Evolutionary conservation across 805 yeast species (phyloP).

Genomic region (Saccharomycopsis sp.): DNA sequence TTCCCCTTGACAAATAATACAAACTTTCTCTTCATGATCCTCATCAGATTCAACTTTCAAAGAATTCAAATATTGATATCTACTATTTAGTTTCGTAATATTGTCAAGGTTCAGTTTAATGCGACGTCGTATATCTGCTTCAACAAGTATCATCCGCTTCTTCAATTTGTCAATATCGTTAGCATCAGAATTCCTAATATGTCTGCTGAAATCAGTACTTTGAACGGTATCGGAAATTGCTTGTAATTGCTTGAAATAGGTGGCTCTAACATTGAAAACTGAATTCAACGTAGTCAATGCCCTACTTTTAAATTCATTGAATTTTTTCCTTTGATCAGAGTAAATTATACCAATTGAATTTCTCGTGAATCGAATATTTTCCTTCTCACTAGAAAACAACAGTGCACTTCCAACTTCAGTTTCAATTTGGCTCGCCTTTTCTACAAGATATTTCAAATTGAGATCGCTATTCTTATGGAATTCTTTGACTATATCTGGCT

Average conservation of each 20-base stretch:
- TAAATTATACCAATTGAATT: constrained; percentile 28
- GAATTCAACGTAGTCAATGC: constrained; percentile 47
- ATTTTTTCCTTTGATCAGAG: constrained; percentile 38
- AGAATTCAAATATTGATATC: constrained; percentile 44
- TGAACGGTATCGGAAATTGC: constrained; percentile 77
- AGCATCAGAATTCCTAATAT: constrained; percentile 20
- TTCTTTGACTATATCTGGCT: constrained; percentile 14
- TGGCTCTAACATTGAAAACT: constrained; percentile 72
- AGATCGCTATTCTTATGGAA: constrained; percentile 7
- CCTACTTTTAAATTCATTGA: constrained; percentile 38
- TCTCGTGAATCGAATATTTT: constrained; percentile 13
- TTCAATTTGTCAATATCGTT: constrained; percentile 23
- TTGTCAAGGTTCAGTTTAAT: background rate
- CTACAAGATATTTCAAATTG: constrained; percentile 5
- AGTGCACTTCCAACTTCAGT: background rate
- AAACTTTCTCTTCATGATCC: constrained; percentile 37
- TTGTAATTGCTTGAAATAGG: constrained; percentile 79
- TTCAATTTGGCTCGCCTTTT: background rate
- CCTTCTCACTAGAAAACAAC: constrained; percentile 3
- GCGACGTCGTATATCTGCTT: background rate
- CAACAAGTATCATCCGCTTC: background rate
- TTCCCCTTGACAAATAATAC: constrained; percentile 71
- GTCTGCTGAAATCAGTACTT: constrained; percentile 34
- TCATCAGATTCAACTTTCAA: constrained; percentile 29
- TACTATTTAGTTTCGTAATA: constrained; percentile 31